Conservation (phyloP, 2,329 filamentous ascomycete genomes). For the Nemania sp. region DNA sequence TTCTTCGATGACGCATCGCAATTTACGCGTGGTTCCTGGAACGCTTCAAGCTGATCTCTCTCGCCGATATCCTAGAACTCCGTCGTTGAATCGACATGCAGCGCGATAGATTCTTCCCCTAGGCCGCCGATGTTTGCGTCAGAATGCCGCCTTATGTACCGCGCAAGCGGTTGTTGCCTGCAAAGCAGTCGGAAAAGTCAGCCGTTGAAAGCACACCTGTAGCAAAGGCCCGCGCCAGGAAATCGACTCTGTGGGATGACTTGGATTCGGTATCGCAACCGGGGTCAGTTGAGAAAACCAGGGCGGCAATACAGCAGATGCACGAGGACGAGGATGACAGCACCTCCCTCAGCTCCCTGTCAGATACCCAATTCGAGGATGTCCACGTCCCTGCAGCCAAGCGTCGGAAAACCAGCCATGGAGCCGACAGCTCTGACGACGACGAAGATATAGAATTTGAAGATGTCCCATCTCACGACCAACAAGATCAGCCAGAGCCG, state of each 20-base stretch:
- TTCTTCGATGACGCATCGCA: slow-evolving; percentile 38
- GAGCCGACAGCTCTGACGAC: slow-evolving; percentile 41
- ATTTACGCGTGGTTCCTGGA: not conserved
- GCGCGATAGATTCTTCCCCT: not conserved
- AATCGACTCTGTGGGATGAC: slow-evolving; percentile 64
- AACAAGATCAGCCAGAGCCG: slow-evolving; percentile 49
- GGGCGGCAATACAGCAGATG: slow-evolving; percentile 49
- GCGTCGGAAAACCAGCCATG: slow-evolving; percentile 44
- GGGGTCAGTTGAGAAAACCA: slow-evolving; percentile 49
- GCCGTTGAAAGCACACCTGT: slow-evolving; percentile 34
- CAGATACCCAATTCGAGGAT: slow-evolving; percentile 63
- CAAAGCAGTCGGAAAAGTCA: slow-evolving; percentile 40
- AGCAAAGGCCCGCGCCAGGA: slow-evolving; percentile 47
- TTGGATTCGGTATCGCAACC: slow-evolving; percentile 57
- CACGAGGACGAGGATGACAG: slow-evolving; percentile 49
- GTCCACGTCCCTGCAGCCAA: slow-evolving; percentile 50
- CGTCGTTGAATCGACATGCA: no score
- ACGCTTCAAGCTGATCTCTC: no score
- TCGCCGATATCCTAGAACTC: no score
- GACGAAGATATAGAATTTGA: slow-evolving; percentile 65
- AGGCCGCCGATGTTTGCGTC: not conserved
- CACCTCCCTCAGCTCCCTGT: slow-evolving; percentile 58
- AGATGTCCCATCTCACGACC: slow-evolving; percentile 52
- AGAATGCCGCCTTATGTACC: slow-evolving; percentile 71
- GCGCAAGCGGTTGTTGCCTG: slow-evolving; percentile 63